Evolutionary conservation across 768 basidiomycete genomes (phyloP).

Genomic region (Antrodiella citrinella): DNA sequence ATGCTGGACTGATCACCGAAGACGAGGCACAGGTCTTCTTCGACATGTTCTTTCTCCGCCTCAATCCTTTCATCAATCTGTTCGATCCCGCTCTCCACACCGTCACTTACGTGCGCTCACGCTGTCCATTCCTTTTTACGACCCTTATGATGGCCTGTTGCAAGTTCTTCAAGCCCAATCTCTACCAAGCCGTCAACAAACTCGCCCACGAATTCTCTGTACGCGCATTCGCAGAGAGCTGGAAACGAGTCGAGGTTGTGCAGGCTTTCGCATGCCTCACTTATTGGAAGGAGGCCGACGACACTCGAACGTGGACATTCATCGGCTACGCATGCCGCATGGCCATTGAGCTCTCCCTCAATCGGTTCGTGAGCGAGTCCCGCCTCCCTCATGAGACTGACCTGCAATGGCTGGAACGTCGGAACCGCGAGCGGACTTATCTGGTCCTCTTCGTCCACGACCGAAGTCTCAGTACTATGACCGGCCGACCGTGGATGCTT

Average conservation of each 20-base stretch:
- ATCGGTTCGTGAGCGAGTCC: constrained; percentile 49
- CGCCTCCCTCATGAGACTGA: constrained; percentile 50
- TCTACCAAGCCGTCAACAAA: constrained; percentile 63
- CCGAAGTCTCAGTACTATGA: constrained; percentile 79
- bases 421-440: constrained; percentile 81
- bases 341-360: constrained; percentile 78
- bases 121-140: constrained; percentile 79
- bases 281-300: constrained; percentile 86
- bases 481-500: constrained; percentile 83
- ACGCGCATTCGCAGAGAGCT: constrained; percentile 69
- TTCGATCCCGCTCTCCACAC: constrained; percentile 87
- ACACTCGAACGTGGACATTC: constrained; percentile 81
- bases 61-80: constrained; percentile 85
- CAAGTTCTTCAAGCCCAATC: constrained; percentile 71
- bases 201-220: constrained; percentile 71
- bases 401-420: constrained; percentile 61
- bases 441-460: constrained; percentile 83
- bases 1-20: constrained; percentile 62
- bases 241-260: constrained; percentile 78
- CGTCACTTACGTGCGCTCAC: constrained; percentile 65
- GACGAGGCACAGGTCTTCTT: constrained; percentile 65
- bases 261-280: constrained; percentile 86
- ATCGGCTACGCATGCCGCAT: constrained; percentile 86
- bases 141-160: constrained; percentile 77
- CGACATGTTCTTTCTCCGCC: constrained; percentile 70